These are phyloP conservation scores for Jasminum sambac DNA, from an alignment of 257 asterid genomes.

Conservation along the genomic window DNA sequence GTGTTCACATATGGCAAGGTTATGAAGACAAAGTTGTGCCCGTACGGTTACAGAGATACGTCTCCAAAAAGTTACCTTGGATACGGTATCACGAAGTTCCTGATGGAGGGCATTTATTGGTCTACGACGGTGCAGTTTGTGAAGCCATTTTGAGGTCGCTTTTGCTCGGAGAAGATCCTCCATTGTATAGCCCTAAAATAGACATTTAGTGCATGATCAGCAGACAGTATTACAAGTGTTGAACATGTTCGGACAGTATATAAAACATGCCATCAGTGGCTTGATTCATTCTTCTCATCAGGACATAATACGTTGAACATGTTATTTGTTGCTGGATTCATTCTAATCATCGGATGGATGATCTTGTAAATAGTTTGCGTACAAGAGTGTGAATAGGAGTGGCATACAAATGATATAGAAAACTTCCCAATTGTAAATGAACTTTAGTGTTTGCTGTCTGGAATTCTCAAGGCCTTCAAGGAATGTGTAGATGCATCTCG, in stretches of 20 bases:
- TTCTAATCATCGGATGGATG: constrained; percentile 34
- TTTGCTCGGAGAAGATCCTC: constrained; percentile 74
- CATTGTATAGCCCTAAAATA: constrained; percentile 50
- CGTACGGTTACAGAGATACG: constrained; percentile 23
- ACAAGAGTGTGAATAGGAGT: constrained; percentile 24
- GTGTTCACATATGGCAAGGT: constrained; percentile 62
- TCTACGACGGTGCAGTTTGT: constrained; percentile 75
- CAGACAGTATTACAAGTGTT: not conserved
- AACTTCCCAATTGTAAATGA: constrained; percentile 16
- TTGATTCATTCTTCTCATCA: too few relatives aligned
- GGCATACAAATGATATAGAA: constrained; percentile 24
- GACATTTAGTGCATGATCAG: constrained; percentile 21
- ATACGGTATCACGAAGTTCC: constrained; percentile 87
- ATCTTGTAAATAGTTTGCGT: constrained; percentile 43
- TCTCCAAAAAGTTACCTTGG: constrained; percentile 75
- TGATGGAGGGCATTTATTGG: constrained; percentile 86
- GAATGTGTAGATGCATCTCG: not conserved
- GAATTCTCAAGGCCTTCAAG: not conserved
- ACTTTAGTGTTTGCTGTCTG: constrained; percentile 6
- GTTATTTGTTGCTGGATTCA: constrained; percentile 5
- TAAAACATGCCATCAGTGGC: too few relatives aligned
- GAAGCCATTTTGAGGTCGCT: constrained; percentile 88
- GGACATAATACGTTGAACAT: not conserved
- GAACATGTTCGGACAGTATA: too few relatives aligned
- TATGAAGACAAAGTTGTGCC: constrained; percentile 52